phyloP scores from a whole-genome alignment of 2,329 filamentous ascomycete species.

The Fusarium sp. region DNA sequence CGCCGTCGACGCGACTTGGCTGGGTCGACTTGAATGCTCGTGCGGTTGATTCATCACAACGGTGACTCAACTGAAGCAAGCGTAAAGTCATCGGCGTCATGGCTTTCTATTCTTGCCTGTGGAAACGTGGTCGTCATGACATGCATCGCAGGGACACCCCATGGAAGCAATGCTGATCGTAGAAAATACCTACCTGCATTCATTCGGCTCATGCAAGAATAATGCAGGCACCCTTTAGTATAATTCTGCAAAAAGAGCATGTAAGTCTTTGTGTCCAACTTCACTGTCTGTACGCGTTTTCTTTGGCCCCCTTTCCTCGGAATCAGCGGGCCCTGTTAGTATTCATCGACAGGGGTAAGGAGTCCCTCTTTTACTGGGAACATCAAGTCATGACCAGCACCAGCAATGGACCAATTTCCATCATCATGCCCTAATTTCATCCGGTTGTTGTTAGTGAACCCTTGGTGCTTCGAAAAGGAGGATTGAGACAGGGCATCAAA shows the following conservation, averaged over 20 bases:
- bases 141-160: conserved; percentile 37
- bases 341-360: conserved; percentile 32
- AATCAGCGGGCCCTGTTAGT: conserved; percentile 24
- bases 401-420: conserved; percentile 43
- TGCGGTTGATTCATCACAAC: conserved; percentile 20
- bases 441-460: conserved; percentile 25
- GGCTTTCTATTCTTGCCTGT: conserved; percentile 14
- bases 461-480: conserved; percentile 36
- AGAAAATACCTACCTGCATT: conserved; percentile 23
- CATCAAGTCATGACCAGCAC: conserved; percentile 30
- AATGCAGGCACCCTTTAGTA: conserved; percentile 22
- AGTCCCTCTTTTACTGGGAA: conserved; percentile 29
- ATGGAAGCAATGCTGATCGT: conserved; percentile 29
- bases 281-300: conserved; percentile 15
- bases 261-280: conserved; percentile 28
- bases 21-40: background rate
- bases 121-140: conserved; percentile 44
- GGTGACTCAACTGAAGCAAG: conserved; percentile 28
- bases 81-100: conserved; percentile 33
- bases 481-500: conserved; percentile 35
- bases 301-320: conserved; percentile 22
- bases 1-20: conserved; percentile 1
- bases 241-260: conserved; percentile 4
- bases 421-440: conserved; percentile 34
- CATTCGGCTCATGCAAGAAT: conserved; percentile 23